A percentile compares a stretch with the other conserved stretches of the same genome.
phyloP scores from a whole-genome alignment of 106 monocot genomes.

The Apostasia shenzhenica region DNA sequence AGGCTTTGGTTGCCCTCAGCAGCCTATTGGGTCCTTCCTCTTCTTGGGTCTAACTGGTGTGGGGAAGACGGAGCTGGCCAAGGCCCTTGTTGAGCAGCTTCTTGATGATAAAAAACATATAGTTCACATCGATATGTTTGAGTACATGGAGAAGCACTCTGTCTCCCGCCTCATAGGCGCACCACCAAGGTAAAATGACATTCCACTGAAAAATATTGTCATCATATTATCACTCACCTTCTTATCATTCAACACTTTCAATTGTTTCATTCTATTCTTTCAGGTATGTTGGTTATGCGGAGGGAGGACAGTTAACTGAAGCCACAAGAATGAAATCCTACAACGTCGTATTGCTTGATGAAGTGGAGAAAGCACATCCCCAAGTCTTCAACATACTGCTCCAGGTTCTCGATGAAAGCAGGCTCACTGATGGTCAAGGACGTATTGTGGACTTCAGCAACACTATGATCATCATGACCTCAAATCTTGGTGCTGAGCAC shows the following conservation, averaged over 20 bases:
- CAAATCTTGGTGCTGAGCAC: conserved; percentile 77
- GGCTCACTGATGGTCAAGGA: conserved; percentile 66
- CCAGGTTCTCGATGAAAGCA: conserved; percentile 68
- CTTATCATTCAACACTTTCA: not conserved
- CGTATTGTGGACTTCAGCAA: conserved; percentile 71
- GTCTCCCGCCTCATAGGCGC: conserved; percentile 83
- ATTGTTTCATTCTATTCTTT: not conserved
- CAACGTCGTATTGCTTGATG: conserved; percentile 65
- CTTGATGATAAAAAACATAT: conserved; percentile 83
- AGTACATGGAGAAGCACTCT: conserved; percentile 97
- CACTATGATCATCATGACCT: conserved; percentile 64
- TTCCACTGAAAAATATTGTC: no score
- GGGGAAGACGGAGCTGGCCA: conserved; percentile 94
- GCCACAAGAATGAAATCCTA: conserved; percentile 56
- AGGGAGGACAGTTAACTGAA: conserved; percentile 65
- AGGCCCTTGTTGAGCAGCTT: conserved; percentile 84
- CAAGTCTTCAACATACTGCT: conserved; percentile 63
- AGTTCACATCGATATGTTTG: conserved; percentile 85
- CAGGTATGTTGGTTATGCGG: conserved; percentile 69
- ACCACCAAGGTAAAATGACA: conserved; percentile 59
- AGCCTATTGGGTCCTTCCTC: conserved; percentile 89
- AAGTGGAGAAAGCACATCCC: conserved; percentile 73
- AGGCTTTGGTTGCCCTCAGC: conserved; percentile 78
- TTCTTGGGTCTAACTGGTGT: conserved; percentile 88
- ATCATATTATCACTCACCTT: not conserved